phyloP scores from a whole-genome alignment of 306 rosid genomes.

The Acacia acuminata region DNA sequence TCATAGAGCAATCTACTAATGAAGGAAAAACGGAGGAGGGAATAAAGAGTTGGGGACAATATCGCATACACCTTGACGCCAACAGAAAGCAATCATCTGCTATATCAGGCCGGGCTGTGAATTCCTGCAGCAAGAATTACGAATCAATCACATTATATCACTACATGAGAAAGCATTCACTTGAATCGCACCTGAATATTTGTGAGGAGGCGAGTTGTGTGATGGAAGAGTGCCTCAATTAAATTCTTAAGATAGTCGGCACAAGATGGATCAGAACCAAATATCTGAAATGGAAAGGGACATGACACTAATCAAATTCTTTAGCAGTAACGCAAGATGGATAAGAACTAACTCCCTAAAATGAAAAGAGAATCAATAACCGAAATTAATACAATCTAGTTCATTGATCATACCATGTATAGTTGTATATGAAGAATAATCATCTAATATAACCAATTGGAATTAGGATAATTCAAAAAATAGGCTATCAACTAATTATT shows the following conservation, averaged over 20 bases:
- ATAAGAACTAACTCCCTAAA: slow-evolving; percentile 94
- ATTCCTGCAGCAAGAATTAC: slow-evolving; percentile 67
- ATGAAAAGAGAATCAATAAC: slow-evolving; percentile 37
- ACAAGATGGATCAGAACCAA: slow-evolving; percentile 95
- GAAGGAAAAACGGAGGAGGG: slow-evolving; percentile 89
- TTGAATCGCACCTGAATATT: slow-evolving; percentile 72
- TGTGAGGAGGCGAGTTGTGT: slow-evolving; percentile 81
- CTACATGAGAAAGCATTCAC: slow-evolving; percentile 24
- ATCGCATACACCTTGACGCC: slow-evolving; percentile 99
- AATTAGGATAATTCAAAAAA: slow-evolving; percentile 2
- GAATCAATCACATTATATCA: slow-evolving; percentile 27
- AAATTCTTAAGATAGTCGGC: slow-evolving; percentile 88
- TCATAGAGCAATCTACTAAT: slow-evolving; percentile 91
- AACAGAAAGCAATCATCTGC: slow-evolving; percentile 98
- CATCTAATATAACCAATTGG: slow-evolving; percentile 7
- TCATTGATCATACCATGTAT: slow-evolving; percentile 7
- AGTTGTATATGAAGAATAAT: background rate
- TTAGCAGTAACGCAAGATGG: slow-evolving; percentile 89
- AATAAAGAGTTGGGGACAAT: slow-evolving; percentile 94
- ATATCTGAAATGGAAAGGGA: slow-evolving; percentile 66
- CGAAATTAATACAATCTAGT: slow-evolving; percentile 27
- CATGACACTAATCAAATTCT: slow-evolving; percentile 56
- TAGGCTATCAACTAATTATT: slow-evolving; percentile 9
- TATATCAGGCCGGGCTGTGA: slow-evolving; percentile 98
- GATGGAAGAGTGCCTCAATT: slow-evolving; percentile 86